Evolutionary conservation across 2,329 filamentous ascomycete species (phyloP).

Genomic region (Paraconiothyrium brasiliense): DNA sequence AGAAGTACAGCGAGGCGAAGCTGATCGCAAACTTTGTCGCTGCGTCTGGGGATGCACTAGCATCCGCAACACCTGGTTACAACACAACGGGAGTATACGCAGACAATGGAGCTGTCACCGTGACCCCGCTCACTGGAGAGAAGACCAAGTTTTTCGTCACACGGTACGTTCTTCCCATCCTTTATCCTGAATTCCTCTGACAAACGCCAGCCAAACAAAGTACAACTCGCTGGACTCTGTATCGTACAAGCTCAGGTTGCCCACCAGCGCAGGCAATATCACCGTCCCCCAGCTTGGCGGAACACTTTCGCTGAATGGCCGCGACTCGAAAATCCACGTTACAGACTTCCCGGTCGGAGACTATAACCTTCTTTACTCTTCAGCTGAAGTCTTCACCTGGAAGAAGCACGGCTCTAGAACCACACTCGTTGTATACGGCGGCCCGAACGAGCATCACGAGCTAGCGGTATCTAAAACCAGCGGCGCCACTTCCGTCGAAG

Average conservation of each 20-base stretch:
- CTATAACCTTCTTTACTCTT: constrained; percentile 68
- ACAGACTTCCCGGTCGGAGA: constrained; percentile 70
- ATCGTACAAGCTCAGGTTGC: constrained; percentile 68
- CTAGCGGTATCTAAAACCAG: constrained; percentile 57
- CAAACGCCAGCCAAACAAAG: constrained; percentile 60
- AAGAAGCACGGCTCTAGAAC: constrained; percentile 67
- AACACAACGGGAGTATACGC: constrained; percentile 31
- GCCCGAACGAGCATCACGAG: constrained; percentile 68
- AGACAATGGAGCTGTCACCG: constrained; percentile 58
- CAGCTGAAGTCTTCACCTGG: constrained; percentile 73
- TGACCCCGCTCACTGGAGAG: constrained; percentile 67
- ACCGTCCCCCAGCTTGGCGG: constrained; percentile 67
- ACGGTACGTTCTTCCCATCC: constrained; percentile 42
- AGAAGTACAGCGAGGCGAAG: constrained; percentile 82
- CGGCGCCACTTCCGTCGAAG: constrained; percentile 46
- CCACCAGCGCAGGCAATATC: constrained; percentile 61
- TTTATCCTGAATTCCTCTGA: background rate
- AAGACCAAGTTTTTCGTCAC: constrained; percentile 69
- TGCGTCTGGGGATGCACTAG: constrained; percentile 70
- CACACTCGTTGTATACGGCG: constrained; percentile 70
- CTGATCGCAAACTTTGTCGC: constrained; percentile 76
- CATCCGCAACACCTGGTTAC: constrained; percentile 56
- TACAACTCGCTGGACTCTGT: constrained; percentile 66
- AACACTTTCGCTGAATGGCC: constrained; percentile 63
- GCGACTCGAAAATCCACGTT: constrained; percentile 72